Base-by-base conservation (phyloP, 78 protist species). In the Planoprotostelium fungivorum region DNA sequence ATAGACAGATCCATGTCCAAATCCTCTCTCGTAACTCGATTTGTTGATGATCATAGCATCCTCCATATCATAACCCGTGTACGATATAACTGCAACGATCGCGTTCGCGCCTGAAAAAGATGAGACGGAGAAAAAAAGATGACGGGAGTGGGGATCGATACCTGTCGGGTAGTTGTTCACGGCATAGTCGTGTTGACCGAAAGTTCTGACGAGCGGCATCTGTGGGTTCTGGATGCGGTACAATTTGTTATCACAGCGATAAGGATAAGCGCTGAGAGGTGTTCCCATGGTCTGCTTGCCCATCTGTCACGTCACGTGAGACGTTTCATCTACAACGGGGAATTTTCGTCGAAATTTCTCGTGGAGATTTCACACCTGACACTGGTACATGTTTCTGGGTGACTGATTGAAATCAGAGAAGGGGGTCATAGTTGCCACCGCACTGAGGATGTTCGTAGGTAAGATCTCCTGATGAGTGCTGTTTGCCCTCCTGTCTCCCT, bases 381-480 rank as follows among this genome's bases (percentile, higher is more conserved):
- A 94, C 86, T 99, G 99, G 94, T 98, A 99, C 99, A 99, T 97
- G 96, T 99, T 99, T 16, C 99, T 93, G 85, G 99, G 99, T 0
- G 96, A 90, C 93, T 98, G 98, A 89, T 98, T 98, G 93, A 92
- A 92, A 86, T 99, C 99, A 23, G 98, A 97, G 89, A 97, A 99
- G 1, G 99, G 99, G 0, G 99, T 99, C 38, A 98, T 38, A 86
- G 89, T 86, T 37, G 99, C 99, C 84, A 98, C 89, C 10, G 97
- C 85, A 1, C 95, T 86, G 87, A 99, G 94, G 91, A 99, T 94
- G 84, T 89, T 34, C 35, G 94, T 87, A 36, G 99, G 97, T 10
- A 28, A 0, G 28, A 94, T 16, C 96, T 99, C 99, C 37, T 51
- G 35, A 93, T 95, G 97, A n/a, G 96, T 94, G 10, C 96, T 96